Base-by-base conservation (phyloP, 1,284 basidiomycete genomes). In the Neotropicomus parvogracilis region DNA sequence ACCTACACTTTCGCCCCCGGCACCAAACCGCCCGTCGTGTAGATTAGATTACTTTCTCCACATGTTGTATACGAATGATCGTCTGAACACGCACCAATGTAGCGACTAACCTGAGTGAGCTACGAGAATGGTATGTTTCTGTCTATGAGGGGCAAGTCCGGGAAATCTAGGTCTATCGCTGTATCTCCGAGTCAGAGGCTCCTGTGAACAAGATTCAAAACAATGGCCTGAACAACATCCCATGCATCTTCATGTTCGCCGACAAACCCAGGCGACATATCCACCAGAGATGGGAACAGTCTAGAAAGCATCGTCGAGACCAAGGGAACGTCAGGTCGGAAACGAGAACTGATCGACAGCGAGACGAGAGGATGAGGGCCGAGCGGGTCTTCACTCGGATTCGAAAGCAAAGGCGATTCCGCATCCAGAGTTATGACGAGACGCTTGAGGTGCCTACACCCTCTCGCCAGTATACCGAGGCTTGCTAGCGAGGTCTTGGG, bases 1-100 rank as follows among this genome's bases (percentile, higher is more conserved):
- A 93, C 91, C 56, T 94, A 93, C 81, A 87, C 86, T 53, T 93
- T 94, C 78, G 79, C 83, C 59, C 82, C 87, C 44, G 88, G 85
- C 57, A 80, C 78, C 69, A 87, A 86, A 70, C 85, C 85, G 40
- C 84, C 85, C 41, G 75, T 75, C 48, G 78, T 79, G 54, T 86
- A 76, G 73, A 59, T 28, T 49, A 54, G 21, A 24, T 21, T 33
- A 2, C 28, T 37, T 29, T 41, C 41, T 36, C 38, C 29, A 40
- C 45, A 50, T 58, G 39, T 48, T 45, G 49, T 49, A 51, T 41
- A 33, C 29, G 21, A 48, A 62, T 28, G 40, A 49, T 27, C 12
- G 19, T 24, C 4, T 24, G 5, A 8, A 24, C 24, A n/a, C n/a
- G n/a, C n/a, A n/a, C n/a, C n/a, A n/a, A n/a, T n/a, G n/a, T n/a